Percentiles rank a stretch among this genome's conserved stretches.
Evolutionary conservation across 75 land plant species (phyloP).

Genomic region (Selaginella tamariscina): DNA sequence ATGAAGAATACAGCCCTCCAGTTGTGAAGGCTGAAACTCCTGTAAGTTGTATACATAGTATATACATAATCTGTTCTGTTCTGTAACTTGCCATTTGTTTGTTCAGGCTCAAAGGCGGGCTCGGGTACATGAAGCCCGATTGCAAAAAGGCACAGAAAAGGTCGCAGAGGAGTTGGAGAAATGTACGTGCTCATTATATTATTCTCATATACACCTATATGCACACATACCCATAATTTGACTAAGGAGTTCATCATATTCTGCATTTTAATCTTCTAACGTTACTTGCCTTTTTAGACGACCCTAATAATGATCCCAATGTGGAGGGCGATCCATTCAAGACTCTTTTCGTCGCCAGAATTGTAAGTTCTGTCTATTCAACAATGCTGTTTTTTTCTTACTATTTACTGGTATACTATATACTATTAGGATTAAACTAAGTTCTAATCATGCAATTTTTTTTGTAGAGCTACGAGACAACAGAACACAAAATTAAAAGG

Average conservation of each 20-base stretch:
- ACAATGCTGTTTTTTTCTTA: background rate
- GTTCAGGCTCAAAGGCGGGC: slow-evolving; percentile 65
- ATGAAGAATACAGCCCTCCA: slow-evolving; percentile 86
- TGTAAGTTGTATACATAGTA: slow-evolving; percentile 40
- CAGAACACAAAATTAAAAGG: slow-evolving; percentile 89
- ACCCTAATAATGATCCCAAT: slow-evolving; percentile 68
- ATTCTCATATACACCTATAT: too few species aligned
- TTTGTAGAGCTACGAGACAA: slow-evolving; percentile 87
- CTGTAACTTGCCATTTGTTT: background rate
- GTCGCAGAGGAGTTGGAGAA: slow-evolving; percentile 82
- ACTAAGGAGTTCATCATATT: too few species aligned
- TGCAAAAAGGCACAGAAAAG: slow-evolving; percentile 76
- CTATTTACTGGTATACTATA: background rate
- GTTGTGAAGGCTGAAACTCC: slow-evolving; percentile 71
- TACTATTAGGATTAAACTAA: too few species aligned
- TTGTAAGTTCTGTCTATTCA: slow-evolving; percentile 47
- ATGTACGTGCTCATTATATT: slow-evolving; percentile 31
- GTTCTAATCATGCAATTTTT: too few species aligned
- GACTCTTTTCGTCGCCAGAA: slow-evolving; percentile 89
- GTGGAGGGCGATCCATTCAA: slow-evolving; percentile 94
- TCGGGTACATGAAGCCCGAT: slow-evolving; percentile 59
- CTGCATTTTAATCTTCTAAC: background rate
- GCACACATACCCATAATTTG: too few species aligned
- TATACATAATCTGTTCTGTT: background rate
- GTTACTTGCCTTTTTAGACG: slow-evolving; percentile 37